phyloP scores from a whole-genome alignment of 2,329 filamentous ascomycete genomes.

The Penicillium sp. region DNA sequence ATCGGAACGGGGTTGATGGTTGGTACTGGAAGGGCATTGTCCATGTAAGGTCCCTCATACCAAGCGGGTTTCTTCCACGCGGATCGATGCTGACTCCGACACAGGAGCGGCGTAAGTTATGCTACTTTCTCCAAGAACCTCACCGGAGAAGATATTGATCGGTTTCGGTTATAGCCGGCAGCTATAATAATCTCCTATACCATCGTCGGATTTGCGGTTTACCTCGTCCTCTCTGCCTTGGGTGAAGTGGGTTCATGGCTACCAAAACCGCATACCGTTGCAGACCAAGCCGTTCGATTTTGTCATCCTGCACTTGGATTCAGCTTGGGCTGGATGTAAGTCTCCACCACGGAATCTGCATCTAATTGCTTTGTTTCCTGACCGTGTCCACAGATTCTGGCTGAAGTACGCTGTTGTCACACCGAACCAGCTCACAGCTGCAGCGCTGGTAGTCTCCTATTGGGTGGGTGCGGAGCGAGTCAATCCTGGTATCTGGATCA shows the following conservation, averaged over 20 bases:
- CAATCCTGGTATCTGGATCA: conserved; percentile 69
- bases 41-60: conserved; percentile 17
- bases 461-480: conserved; percentile 59
- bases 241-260: conserved; percentile 77
- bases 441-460: conserved; percentile 64
- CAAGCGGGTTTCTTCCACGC: not conserved
- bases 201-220: conserved; percentile 49
- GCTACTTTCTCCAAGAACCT: not conserved
- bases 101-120: conserved; percentile 25
- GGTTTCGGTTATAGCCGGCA: conserved; percentile 21
- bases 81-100: conserved; percentile 1
- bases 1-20: conserved; percentile 29
- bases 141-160: not conserved
- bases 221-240: conserved; percentile 65
- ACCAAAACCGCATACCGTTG: conserved; percentile 65
- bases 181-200: conserved; percentile 33
- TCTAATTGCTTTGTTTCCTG: conserved; percentile 1
- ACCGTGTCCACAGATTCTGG: conserved; percentile 39
- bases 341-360: not conserved
- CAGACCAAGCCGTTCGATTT: conserved; percentile 67
- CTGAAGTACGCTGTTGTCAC: conserved; percentile 75
- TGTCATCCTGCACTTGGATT: conserved; percentile 73
- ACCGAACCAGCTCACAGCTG: conserved; percentile 73
- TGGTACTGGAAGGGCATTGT: conserved; percentile 22
- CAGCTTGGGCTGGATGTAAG: conserved; percentile 60